Percentiles rank a stretch among this genome's conserved stretches.
phyloP scores from a whole-genome alignment of 208 protist species.

The Trichomonas gallinae region DNA sequence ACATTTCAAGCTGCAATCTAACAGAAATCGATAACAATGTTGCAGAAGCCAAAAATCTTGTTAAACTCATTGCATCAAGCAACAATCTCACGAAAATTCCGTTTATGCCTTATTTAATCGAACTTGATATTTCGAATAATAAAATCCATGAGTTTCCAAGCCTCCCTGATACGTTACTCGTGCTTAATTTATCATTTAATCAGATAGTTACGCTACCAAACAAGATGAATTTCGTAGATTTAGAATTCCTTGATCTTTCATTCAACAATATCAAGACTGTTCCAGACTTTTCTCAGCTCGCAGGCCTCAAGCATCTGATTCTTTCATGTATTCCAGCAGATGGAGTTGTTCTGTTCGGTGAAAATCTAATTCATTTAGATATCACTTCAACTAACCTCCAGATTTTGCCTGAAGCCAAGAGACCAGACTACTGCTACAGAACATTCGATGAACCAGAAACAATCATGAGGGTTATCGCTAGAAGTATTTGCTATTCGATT shows the following conservation, averaged over 20 bases:
- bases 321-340: not conserved
- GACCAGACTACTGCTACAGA: not conserved
- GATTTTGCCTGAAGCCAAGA: not conserved
- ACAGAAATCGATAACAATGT: not conserved
- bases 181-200: not conserved
- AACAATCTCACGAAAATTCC: not conserved
- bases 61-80: not conserved
- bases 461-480: not conserved
- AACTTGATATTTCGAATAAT: not conserved
- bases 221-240: not conserved
- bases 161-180: not conserved
- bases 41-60: not conserved
- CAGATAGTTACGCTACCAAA: not conserved
- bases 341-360: not conserved
- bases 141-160: not conserved
- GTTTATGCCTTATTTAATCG: not conserved
- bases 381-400: not conserved
- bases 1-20: not conserved
- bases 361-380: not conserved
- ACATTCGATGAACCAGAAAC: not conserved
- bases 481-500: not conserved
- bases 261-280: not conserved
- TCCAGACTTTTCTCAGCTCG: not conserved
- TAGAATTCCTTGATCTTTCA: not conserved
- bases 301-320: not conserved